phyloP scores from a whole-genome alignment of 495 filamentous ascomycete genomes.

The Aspergillus conjunctus region DNA sequence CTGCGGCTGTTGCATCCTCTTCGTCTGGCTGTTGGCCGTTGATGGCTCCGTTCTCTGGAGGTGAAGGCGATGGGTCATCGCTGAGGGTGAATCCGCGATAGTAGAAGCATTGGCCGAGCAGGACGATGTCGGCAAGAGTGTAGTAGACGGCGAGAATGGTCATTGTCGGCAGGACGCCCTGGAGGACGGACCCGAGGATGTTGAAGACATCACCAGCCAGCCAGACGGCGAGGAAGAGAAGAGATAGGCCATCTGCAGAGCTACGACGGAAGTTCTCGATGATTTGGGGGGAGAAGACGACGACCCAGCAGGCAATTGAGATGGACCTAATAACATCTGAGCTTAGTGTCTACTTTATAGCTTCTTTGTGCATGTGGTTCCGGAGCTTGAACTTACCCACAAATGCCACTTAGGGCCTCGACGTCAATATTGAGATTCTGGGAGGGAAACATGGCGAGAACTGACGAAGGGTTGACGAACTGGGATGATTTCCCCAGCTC shows the following conservation, averaged over 20 bases:
- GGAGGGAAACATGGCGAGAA: conserved; percentile 65
- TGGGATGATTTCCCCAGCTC: conserved; percentile 15
- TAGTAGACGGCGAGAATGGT: conserved; percentile 94
- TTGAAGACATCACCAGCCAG: conserved; percentile 95
- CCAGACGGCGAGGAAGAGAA: conserved; percentile 91
- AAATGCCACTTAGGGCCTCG: conserved; percentile 86
- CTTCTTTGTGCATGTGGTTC: neutral
- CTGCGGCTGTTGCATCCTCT: neutral
- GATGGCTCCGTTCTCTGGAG: neutral
- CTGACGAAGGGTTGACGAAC: conserved; percentile 12
- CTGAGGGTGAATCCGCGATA: conserved; percentile 80
- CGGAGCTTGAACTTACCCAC: conserved; percentile 55
- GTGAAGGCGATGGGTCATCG: conserved; percentile 51
- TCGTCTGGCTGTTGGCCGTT: conserved; percentile 13
- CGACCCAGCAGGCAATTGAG: conserved; percentile 96
- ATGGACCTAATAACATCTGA: conserved; percentile 67
- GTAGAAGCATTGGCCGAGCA: conserved; percentile 88
- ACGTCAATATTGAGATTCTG: conserved; percentile 71
- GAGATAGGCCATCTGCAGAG: conserved; percentile 85
- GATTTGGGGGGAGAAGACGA: conserved; percentile 97
- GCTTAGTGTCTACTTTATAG: neutral
- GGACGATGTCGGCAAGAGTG: conserved; percentile 86
- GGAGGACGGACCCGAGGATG: conserved; percentile 87
- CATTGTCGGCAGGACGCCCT: conserved; percentile 96
- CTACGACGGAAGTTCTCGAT: conserved; percentile 88